Evolutionary conservation across 805 yeast genomes (phyloP).

Genomic region (Cyberlindnera euphorbiae): DNA sequence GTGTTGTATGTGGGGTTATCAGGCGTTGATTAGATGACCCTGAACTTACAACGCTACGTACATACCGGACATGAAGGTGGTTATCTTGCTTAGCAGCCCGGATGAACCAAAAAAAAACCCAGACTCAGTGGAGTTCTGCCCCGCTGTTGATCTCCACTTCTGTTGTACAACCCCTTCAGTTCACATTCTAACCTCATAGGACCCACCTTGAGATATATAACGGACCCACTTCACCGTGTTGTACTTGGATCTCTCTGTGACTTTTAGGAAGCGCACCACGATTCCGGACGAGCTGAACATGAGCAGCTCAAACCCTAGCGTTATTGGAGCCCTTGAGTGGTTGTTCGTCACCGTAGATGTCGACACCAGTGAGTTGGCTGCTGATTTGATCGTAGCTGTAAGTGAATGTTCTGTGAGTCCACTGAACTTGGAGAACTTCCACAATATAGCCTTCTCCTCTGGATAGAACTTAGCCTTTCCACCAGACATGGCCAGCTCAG

Average conservation of each 20-base stretch:
- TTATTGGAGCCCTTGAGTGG: conserved; percentile 63
- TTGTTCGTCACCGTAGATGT: neutral
- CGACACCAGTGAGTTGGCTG: neutral
- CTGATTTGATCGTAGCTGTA: conserved; percentile 45
- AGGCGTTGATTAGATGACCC: too few relatives aligned
- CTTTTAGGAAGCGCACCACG: conserved; percentile 64
- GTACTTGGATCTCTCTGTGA: conserved; percentile 56
- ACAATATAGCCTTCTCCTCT: conserved; percentile 56
- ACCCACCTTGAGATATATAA: conserved; percentile 70
- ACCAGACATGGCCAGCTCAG: conserved; percentile 39
- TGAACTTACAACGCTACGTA: too few relatives aligned
- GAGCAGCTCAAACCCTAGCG: conserved; percentile 59
- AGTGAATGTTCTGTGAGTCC: conserved; percentile 65
- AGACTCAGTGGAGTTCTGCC: too few relatives aligned
- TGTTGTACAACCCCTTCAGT: too few relatives aligned
- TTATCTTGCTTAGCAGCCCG: too few relatives aligned
- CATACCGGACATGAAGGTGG: too few relatives aligned
- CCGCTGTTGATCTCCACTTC: too few relatives aligned
- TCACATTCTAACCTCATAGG: conserved; percentile 73
- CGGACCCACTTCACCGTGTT: conserved; percentile 84
- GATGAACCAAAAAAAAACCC: too few relatives aligned
- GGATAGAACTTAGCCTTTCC: conserved; percentile 71
- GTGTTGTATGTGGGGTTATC: too few relatives aligned
- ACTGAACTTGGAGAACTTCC: conserved; percentile 65
- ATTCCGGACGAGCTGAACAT: conserved; percentile 79